Conservation (phyloP, 495 filamentous ascomycete species). For the Daldinia caldariorum region DNA sequence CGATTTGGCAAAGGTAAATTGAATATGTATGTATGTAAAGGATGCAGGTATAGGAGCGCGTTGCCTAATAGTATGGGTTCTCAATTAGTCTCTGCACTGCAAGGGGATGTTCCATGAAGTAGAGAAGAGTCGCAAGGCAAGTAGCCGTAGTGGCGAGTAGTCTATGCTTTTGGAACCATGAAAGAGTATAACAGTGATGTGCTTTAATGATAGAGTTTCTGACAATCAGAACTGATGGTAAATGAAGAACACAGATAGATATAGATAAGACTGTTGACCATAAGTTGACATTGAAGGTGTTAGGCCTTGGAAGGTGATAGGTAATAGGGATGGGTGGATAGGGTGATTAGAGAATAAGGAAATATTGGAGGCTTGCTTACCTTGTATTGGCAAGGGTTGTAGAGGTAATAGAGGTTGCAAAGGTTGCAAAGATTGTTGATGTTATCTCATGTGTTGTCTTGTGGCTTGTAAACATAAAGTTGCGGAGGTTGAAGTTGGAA, state of each 20-base stretch:
- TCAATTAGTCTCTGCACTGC: background rate
- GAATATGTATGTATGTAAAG: background rate
- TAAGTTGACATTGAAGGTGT: background rate
- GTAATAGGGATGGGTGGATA: background rate
- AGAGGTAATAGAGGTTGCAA: background rate
- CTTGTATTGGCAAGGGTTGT: slow-evolving; percentile 4
- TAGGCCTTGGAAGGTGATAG: background rate
- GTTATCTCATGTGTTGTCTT: background rate
- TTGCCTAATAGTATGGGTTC: background rate
- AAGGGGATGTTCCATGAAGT: background rate
- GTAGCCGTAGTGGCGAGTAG: background rate
- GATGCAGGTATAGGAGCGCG: background rate
- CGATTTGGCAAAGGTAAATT: background rate
- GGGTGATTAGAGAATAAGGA: background rate
- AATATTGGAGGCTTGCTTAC: background rate
- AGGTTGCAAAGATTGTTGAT: background rate
- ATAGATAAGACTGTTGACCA: background rate
- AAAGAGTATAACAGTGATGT: background rate
- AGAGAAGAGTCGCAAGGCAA: background rate
- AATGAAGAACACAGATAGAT: background rate
- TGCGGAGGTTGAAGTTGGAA: slow-evolving; percentile 1
- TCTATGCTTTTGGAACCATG: background rate
- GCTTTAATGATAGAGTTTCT: background rate
- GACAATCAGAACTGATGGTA: background rate
- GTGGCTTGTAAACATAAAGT: background rate